A percentile compares a stretch with the other conserved stretches of the same genome.
Evolutionary conservation across 495 filamentous ascomycete species (phyloP).

Genomic region (Jackrogersella multiformis): DNA sequence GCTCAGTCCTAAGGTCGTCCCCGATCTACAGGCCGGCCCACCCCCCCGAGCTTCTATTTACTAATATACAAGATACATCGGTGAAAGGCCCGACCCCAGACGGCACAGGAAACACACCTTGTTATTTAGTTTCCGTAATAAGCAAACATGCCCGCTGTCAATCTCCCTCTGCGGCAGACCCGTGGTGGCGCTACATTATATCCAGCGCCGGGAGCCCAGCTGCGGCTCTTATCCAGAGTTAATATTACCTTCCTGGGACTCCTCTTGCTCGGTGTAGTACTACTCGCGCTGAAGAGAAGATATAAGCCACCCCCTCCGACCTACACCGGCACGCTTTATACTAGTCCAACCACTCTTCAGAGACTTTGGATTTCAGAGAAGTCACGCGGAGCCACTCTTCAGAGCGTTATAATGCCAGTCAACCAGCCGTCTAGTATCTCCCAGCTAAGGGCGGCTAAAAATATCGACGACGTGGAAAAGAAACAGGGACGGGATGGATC

Average conservation of each 20-base stretch:
- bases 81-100: slow-evolving; percentile 42
- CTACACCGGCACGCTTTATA: slow-evolving; percentile 5
- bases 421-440: slow-evolving; percentile 32
- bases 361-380: slow-evolving; percentile 32
- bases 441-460: slow-evolving; percentile 7
- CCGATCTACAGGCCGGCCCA: slow-evolving; percentile 44
- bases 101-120: slow-evolving; percentile 37
- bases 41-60: slow-evolving; percentile 34
- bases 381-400: slow-evolving; percentile 34
- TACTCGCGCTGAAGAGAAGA: slow-evolving; percentile 30
- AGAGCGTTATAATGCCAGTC: slow-evolving; percentile 40
- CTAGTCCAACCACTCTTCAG: slow-evolving; percentile 18
- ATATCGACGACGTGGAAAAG: slow-evolving; percentile 20
- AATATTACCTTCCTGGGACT: slow-evolving; percentile 42
- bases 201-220: slow-evolving; percentile 37
- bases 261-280: slow-evolving; percentile 40
- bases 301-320: slow-evolving; percentile 36
- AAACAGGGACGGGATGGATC: slow-evolving; percentile 21
- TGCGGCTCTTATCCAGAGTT: slow-evolving; percentile 42
- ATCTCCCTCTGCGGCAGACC: slow-evolving; percentile 46
- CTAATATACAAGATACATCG: slow-evolving; percentile 41
- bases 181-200: slow-evolving; percentile 48
- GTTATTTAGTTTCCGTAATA: slow-evolving; percentile 43
- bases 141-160: slow-evolving; percentile 57
- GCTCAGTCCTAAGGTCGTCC: slow-evolving; percentile 28